phyloP scores from a whole-genome alignment of 1,139 yeast species.

The Candida anutae region DNA sequence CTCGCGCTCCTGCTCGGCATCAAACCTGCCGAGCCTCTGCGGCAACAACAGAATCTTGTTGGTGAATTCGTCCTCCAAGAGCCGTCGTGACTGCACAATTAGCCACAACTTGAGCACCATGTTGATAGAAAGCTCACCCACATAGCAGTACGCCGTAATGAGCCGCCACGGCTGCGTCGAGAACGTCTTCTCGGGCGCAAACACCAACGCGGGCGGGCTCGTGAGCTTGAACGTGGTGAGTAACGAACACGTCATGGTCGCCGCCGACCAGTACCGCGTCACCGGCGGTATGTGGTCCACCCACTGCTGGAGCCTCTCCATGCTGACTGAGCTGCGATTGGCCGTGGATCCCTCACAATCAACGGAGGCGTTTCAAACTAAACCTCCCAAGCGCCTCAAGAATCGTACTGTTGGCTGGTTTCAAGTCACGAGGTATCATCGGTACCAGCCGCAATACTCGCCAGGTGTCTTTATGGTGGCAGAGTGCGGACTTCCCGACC shows the following conservation, averaged over 20 bases:
- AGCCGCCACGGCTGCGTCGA: slow-evolving; percentile 30
- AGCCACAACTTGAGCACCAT: slow-evolving; percentile 14
- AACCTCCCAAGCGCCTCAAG: too few species aligned
- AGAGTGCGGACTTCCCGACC: too few species aligned
- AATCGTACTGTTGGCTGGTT: too few species aligned
- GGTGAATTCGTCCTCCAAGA: slow-evolving; percentile 15
- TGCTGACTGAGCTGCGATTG: too few species aligned
- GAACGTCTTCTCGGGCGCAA: slow-evolving; percentile 19
- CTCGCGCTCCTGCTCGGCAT: slow-evolving; percentile 9
- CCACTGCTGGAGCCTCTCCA: slow-evolving; percentile 10
- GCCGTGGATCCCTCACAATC: too few species aligned
- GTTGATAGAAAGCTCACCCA: slow-evolving; percentile 19
- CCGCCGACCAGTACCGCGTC: slow-evolving; percentile 22
- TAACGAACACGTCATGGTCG: slow-evolving; percentile 13
- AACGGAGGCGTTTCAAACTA: too few species aligned
- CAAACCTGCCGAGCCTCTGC: slow-evolving; percentile 6
- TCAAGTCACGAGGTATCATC: too few species aligned
- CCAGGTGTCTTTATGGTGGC: too few species aligned
- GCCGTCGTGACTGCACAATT: slow-evolving; percentile 10
- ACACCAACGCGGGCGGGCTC: slow-evolving; percentile 10
- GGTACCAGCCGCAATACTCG: too few species aligned
- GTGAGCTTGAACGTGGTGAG: slow-evolving; percentile 12
- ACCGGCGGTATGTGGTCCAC: slow-evolving; percentile 21
- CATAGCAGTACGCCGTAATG: slow-evolving; percentile 26
- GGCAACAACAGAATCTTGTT: slow-evolving; percentile 14